A percentile compares a stretch with the other conserved stretches of the same genome.
These are phyloP conservation scores for Gaertneriomyces semiglobifer DNA, from an alignment of 192 early-diverging fungal genomes.

Conservation along the genomic window DNA sequence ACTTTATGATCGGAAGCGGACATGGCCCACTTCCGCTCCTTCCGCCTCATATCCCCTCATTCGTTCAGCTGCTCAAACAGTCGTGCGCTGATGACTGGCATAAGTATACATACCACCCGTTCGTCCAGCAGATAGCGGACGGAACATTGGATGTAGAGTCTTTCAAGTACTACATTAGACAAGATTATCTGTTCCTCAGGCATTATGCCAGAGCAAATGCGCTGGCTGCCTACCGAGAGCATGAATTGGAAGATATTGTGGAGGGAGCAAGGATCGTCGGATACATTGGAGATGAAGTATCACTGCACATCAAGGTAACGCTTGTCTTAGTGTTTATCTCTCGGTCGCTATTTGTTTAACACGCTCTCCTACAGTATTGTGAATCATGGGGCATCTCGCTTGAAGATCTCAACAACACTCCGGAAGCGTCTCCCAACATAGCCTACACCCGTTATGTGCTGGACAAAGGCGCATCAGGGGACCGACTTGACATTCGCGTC, in stretches of 20 bases:
- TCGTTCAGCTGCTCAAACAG: constrained; percentile 41
- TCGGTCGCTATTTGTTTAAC: neutral
- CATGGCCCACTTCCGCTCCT: constrained; percentile 76
- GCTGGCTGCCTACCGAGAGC: constrained; percentile 71
- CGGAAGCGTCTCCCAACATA: constrained; percentile 71
- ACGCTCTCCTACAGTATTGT: constrained; percentile 50
- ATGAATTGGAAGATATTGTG: constrained; percentile 54
- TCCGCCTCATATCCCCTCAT: constrained; percentile 24
- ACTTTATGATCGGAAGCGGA: constrained; percentile 60
- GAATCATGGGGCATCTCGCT: constrained; percentile 68
- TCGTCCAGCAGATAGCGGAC: constrained; percentile 71
- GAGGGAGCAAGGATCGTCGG: constrained; percentile 60
- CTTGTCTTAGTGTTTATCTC: neutral
- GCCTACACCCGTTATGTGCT: constrained; percentile 83
- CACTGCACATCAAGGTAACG: constrained; percentile 64
- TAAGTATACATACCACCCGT: constrained; percentile 66
- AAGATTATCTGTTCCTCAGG: constrained; percentile 78
- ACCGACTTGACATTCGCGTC: constrained; percentile 68
- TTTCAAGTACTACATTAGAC: constrained; percentile 77
- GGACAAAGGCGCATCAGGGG: constrained; percentile 61
- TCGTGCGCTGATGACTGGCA: constrained; percentile 59
- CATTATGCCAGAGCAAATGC: constrained; percentile 76
- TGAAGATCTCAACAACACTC: constrained; percentile 62
- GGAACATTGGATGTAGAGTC: constrained; percentile 65
- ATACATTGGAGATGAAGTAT: constrained; percentile 63